Conservation (phyloP, 2,329 filamentous ascomycete genomes). For the Cryphonectria japonica region DNA sequence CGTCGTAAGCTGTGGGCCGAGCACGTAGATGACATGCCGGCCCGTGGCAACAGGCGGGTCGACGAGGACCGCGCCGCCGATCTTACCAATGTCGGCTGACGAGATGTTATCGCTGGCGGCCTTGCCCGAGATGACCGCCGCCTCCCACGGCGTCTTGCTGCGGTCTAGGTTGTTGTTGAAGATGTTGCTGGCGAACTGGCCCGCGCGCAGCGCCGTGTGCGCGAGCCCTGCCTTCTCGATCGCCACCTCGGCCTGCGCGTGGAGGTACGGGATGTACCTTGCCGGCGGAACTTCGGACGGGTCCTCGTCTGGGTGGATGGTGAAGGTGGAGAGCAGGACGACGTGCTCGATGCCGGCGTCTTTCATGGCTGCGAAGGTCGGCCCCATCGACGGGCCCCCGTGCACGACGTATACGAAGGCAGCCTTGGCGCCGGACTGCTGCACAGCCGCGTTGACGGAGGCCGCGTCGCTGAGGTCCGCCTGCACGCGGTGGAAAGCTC, state of each 20-base stretch:
- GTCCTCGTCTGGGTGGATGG: constrained; percentile 33
- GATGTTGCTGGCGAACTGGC: constrained; percentile 49
- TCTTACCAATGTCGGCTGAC: constrained; percentile 49
- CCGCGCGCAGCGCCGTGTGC: constrained; percentile 45
- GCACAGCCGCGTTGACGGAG: constrained; percentile 45
- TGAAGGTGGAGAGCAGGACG: constrained; percentile 46
- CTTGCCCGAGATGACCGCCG: constrained; percentile 37
- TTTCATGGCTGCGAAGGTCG: constrained; percentile 48
- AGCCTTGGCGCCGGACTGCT: constrained; percentile 44
- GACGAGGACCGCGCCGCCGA: constrained; percentile 45
- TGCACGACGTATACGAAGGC: constrained; percentile 52
- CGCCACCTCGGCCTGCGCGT: constrained; percentile 49
- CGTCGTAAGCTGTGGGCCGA: constrained; percentile 42
- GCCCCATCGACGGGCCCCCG: constrained; percentile 41
- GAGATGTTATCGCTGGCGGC: constrained; percentile 47
- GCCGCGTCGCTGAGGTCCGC: constrained; percentile 50
- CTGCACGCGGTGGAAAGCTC: constrained; percentile 31
- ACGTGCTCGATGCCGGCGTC: constrained; percentile 48
- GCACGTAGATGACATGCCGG: constrained; percentile 41
- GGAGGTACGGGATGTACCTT: constrained; percentile 43
- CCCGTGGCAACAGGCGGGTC: constrained; percentile 35
- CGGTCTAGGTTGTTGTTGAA: constrained; percentile 22
- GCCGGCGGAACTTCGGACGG: constrained; percentile 33
- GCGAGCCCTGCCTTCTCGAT: constrained; percentile 46
- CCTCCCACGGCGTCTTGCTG: constrained; percentile 31